Evolutionary conservation across 257 asterid genomes (phyloP), one percentile per base, ranked within the genome.

Genomic region (Solanum ossicruentum): DNA sequence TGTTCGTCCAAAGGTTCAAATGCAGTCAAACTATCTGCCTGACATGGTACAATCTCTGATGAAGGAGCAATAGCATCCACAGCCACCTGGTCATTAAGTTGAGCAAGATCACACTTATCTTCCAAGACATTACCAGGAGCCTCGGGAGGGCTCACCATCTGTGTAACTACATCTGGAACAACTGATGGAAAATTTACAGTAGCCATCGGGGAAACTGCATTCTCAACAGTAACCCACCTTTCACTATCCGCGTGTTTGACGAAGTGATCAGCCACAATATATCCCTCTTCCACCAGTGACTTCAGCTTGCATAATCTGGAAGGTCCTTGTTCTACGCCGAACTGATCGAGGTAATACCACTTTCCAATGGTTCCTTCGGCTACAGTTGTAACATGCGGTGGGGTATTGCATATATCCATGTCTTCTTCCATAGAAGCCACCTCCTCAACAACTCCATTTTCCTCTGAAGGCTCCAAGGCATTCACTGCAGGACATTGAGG

Each of bases 331-430:
- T 95, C 98, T 54, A 87, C 89, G 60, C 99, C 99, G 81, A 85
- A 88, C 78, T 91, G 92, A 89, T 97, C 98, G 80, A 95, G 90
- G 90, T 95, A 95, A 87, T 87, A 91, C 98, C 99, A 97, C 88
- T 97, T 97, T 17, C 98, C 99, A 12, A 91, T 28, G 86, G 84
- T 86, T 77, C 93, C 91, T 92, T 92, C 92, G 49, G 89, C 86
- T 85, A 88, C 90, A 70, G 85, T 87, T 47, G 98, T 92, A 82
- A 84, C 92, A 86, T 95, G 99, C n/a, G 99, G 99, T 0, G 99
- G 99, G 45, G 99, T 97, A 86, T 95, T 89, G 88, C 99, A 95
- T 56, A 97, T 97, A 88, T 97, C 99, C 99, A 97, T 97, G 88
- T 97, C 99, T 87, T 95, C 99, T 88, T 97, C 99, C 99, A 97